A percentile compares a stretch with the other conserved stretches of the same genome.
These are phyloP conservation scores for Starmera caribaea DNA, from an alignment of 805 yeast species.

Conservation along the genomic window DNA sequence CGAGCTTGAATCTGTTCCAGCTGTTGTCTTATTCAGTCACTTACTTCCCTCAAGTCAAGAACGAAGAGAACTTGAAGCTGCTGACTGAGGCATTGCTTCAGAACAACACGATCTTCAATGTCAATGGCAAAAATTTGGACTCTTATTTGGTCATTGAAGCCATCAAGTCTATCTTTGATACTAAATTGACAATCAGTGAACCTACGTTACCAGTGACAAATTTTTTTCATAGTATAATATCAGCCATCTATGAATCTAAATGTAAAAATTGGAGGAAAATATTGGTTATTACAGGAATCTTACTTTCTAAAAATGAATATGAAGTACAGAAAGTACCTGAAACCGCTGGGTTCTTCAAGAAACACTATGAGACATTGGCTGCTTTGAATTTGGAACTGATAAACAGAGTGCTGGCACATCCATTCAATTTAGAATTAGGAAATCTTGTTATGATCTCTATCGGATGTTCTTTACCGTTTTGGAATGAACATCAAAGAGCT, in stretches of 20 bases:
- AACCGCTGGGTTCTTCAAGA: slow-evolving; percentile 24
- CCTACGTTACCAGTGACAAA: slow-evolving; percentile 32
- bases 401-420: not conserved
- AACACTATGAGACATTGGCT: slow-evolving; percentile 23
- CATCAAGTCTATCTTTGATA: slow-evolving; percentile 33
- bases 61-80: slow-evolving; percentile 30
- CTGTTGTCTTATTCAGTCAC: slow-evolving; percentile 32
- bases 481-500: slow-evolving; percentile 7
- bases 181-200: slow-evolving; percentile 32
- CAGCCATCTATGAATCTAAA: slow-evolving; percentile 24
- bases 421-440: slow-evolving; percentile 16
- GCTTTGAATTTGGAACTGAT: slow-evolving; percentile 23
- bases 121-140: slow-evolving; percentile 7
- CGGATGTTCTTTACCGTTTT: slow-evolving; percentile 14
- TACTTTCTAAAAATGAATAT: slow-evolving; percentile 23
- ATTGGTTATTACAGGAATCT: slow-evolving; percentile 33
- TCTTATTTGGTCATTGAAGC: slow-evolving; percentile 36
- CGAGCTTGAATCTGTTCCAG: not conserved
- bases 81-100: slow-evolving; percentile 30
- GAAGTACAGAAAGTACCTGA: slow-evolving; percentile 23
- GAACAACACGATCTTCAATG: slow-evolving; percentile 11
- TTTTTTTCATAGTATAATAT: slow-evolving; percentile 26
- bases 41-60: slow-evolving; percentile 35
- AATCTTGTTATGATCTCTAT: slow-evolving; percentile 7
- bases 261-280: slow-evolving; percentile 31